Conservation (phyloP, 495 filamentous ascomycete species). For the Hypoxylon intermedium region DNA sequence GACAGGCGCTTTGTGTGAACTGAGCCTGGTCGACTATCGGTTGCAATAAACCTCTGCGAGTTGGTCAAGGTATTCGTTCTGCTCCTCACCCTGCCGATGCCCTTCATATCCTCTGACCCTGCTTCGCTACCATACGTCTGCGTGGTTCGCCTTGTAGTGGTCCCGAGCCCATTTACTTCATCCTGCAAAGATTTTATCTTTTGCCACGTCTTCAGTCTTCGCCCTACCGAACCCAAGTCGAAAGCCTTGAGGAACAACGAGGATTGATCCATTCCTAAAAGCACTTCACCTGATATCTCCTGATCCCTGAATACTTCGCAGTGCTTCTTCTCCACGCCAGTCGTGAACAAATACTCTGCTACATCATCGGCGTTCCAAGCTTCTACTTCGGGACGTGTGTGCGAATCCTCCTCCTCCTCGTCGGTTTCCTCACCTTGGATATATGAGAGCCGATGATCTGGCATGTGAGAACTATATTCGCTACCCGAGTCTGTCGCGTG, state of each 20-base stretch:
- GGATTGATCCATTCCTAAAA: constrained; percentile 93
- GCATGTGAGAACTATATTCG: constrained; percentile 83
- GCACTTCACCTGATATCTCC: constrained; percentile 92
- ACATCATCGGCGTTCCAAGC: constrained; percentile 80
- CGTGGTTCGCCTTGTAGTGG: constrained; percentile 53
- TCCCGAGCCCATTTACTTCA: constrained; percentile 63
- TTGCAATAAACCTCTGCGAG: constrained; percentile 66
- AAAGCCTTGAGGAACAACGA: constrained; percentile 94
- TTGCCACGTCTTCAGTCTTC: constrained; percentile 91
- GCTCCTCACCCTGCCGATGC: constrained; percentile 46
- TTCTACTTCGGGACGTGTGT: constrained; percentile 70
- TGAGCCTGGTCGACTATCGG: constrained; percentile 48
- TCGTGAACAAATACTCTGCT: constrained; percentile 80
- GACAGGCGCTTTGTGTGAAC: constrained; percentile 52
- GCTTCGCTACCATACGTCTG: constrained; percentile 61
- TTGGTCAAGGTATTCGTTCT: constrained; percentile 74
- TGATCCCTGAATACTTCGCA: constrained; percentile 95
- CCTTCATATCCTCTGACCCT: constrained; percentile 56
- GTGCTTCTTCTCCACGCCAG: constrained; percentile 81
- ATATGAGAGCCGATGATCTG: constrained; percentile 81
- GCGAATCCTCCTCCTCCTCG: constrained; percentile 64
- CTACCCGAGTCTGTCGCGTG: constrained; percentile 82
- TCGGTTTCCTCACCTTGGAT: constrained; percentile 89
- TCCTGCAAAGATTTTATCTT: constrained; percentile 89
- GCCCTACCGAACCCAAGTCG: constrained; percentile 88